Conservation (phyloP, 768 basidiomycete species). For the Exidia glandulosa region DNA sequence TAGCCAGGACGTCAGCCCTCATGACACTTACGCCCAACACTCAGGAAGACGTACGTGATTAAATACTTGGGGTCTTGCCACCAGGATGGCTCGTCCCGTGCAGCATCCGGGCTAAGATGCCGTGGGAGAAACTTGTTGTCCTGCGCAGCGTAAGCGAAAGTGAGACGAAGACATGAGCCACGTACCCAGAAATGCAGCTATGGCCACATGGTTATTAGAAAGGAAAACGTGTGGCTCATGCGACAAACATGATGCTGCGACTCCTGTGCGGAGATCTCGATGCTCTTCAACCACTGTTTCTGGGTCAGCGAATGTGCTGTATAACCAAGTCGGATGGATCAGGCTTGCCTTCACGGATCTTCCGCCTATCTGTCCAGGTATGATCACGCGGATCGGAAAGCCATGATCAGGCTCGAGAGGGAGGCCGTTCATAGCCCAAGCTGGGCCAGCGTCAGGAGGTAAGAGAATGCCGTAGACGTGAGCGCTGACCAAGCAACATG, state of each 20-base stretch:
- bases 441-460: constrained; percentile 8
- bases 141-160: constrained; percentile 11
- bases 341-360: constrained; percentile 32
- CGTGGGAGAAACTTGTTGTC: constrained; percentile 57
- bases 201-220: constrained; percentile 1
- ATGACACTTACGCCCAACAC: too few relatives aligned
- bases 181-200: constrained; percentile 29
- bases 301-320: background rate
- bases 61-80: constrained; percentile 40
- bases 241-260: constrained; percentile 40
- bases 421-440: constrained; percentile 51
- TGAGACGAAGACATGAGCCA: background rate
- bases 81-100: constrained; percentile 39
- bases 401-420: constrained; percentile 54
- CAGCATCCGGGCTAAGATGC: constrained; percentile 38
- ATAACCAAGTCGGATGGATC: background rate
- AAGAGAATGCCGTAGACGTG: background rate
- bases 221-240: background rate
- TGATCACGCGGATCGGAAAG: constrained; percentile 49
- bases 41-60: background rate
- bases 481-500: constrained; percentile 33
- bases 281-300: constrained; percentile 44
- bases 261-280: constrained; percentile 40
- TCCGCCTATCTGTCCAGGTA: constrained; percentile 55
- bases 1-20: constrained; percentile 23